Evolutionary conservation across 2,329 filamentous ascomycete species (phyloP).

Genomic region (Anisogramma anomala): DNA sequence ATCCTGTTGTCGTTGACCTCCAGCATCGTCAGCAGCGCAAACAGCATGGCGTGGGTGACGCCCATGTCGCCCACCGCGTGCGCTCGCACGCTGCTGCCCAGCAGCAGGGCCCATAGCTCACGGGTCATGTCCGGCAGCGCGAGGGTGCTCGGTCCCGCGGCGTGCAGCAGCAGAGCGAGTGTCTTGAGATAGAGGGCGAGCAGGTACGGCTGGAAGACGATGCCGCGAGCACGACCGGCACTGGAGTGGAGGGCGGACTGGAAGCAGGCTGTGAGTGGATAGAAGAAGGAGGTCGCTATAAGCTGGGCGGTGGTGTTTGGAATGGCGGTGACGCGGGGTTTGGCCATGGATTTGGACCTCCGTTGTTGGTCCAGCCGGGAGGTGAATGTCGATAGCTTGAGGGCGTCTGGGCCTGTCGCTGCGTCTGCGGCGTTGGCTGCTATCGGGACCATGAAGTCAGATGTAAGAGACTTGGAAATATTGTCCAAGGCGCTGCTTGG

Average conservation of each 20-base stretch:
- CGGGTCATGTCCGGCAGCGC: constrained; percentile 68
- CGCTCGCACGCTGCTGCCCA: constrained; percentile 48
- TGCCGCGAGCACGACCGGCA: constrained; percentile 34
- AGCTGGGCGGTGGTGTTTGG: constrained; percentile 70
- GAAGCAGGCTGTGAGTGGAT: constrained; percentile 72
- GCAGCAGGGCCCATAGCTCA: constrained; percentile 74
- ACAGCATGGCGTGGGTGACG: constrained; percentile 64
- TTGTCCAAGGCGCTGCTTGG: constrained; percentile 51
- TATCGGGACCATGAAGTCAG: constrained; percentile 66
- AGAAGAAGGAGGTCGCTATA: constrained; percentile 70
- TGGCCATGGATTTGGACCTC: constrained; percentile 20
- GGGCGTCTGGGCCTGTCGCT: constrained; percentile 63
- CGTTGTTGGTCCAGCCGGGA: constrained; percentile 57
- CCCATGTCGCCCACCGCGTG: constrained; percentile 48
- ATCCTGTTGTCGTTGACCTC: constrained; percentile 70
- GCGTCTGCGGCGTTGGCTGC: constrained; percentile 73
- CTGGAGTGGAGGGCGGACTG: constrained; percentile 46
- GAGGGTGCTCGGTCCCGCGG: constrained; percentile 68
- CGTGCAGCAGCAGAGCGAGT: constrained; percentile 68
- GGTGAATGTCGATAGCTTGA: constrained; percentile 85
- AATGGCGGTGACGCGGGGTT: constrained; percentile 41
- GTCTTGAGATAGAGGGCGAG: constrained; percentile 78
- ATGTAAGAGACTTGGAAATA: constrained; percentile 57
- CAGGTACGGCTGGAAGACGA: constrained; percentile 63
- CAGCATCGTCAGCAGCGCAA: constrained; percentile 66